A percentile compares a stretch with the other conserved stretches of the same genome.
Conservation (phyloP, 2,329 filamentous ascomycete species). For the Fusarium concolor region DNA sequence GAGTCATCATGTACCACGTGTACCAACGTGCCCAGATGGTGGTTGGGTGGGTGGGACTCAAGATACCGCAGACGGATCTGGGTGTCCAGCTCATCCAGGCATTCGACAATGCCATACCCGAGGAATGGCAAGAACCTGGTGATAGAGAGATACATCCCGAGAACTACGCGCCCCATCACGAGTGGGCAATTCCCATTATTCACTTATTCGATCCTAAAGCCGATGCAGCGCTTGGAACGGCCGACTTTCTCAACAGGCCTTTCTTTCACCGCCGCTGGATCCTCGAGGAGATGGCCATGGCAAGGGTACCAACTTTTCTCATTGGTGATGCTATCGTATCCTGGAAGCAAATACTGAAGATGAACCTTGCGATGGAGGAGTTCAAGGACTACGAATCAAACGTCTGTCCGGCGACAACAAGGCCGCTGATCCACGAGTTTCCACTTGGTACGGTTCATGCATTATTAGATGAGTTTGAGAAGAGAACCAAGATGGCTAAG, state of each 20-base stretch:
- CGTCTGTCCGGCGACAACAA: slow-evolving; percentile 44
- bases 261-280: slow-evolving; percentile 54
- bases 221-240: slow-evolving; percentile 38
- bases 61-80: slow-evolving; percentile 45
- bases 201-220: slow-evolving; percentile 43
- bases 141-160: slow-evolving; percentile 50
- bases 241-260: slow-evolving; percentile 48
- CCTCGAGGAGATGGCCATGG: slow-evolving; percentile 52
- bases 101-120: slow-evolving; percentile 49
- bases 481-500: slow-evolving; percentile 35
- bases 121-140: slow-evolving; percentile 50
- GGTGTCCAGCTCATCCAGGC: slow-evolving; percentile 44
- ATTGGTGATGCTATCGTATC: slow-evolving; percentile 52
- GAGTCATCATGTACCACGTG: slow-evolving; percentile 46
- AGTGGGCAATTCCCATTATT: slow-evolving; percentile 47
- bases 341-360: slow-evolving; percentile 51
- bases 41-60: slow-evolving; percentile 50
- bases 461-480: slow-evolving; percentile 35
- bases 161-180: slow-evolving; percentile 50
- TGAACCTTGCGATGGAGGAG: slow-evolving; percentile 53
- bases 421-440: slow-evolving; percentile 20
- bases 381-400: slow-evolving; percentile 50
- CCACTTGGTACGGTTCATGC: slow-evolving; percentile 35
- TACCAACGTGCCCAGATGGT: slow-evolving; percentile 50
- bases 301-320: slow-evolving; percentile 48